A percentile compares a stretch with the other conserved stretches of the same genome.
phyloP scores from a whole-genome alignment of 2,329 filamentous ascomycete genomes.

The Alternaria gansuensis region DNA sequence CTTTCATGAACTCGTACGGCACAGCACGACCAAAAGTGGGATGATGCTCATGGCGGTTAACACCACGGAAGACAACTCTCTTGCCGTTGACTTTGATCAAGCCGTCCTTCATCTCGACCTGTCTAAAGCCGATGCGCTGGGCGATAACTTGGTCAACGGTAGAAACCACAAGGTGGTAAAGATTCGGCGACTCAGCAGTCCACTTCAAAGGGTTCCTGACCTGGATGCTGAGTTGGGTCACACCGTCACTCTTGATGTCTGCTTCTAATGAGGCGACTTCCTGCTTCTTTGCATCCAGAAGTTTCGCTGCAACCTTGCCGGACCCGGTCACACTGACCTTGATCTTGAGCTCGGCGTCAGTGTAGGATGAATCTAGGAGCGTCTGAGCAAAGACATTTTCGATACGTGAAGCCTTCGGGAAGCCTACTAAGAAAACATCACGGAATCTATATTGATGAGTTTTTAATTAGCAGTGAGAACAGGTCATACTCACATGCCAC shows the following conservation, averaged over 20 bases:
- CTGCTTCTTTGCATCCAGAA: conserved; percentile 56
- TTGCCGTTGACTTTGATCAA: conserved; percentile 70
- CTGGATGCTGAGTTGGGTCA: conserved; percentile 50
- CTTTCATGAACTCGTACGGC: conserved; percentile 67
- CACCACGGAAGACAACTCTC: conserved; percentile 68
- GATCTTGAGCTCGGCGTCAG: conserved; percentile 61
- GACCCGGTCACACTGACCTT: conserved; percentile 56
- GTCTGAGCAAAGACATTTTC: conserved; percentile 68
- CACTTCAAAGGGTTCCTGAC: conserved; percentile 68
- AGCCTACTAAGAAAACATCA: conserved; percentile 69
- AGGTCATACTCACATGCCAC: conserved; percentile 54
- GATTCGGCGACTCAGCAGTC: conserved; percentile 72
- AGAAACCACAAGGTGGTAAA: conserved; percentile 65
- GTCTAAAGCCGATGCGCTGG: conserved; percentile 70
- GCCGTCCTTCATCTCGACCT: conserved; percentile 68
- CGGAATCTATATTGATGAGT: conserved; percentile 65
- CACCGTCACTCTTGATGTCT: conserved; percentile 25
- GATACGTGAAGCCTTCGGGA: conserved; percentile 62
- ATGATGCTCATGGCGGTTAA: conserved; percentile 77
- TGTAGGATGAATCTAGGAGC: conserved; percentile 62
- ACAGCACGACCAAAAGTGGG: conserved; percentile 69
- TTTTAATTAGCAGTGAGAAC: neutral
- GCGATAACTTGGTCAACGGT: conserved; percentile 54
- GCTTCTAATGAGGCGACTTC: conserved; percentile 24
- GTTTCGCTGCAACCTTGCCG: conserved; percentile 54